Evolutionary conservation across 1,139 yeast genomes (phyloP), one percentile per base, ranked within the genome.

Genomic region (Zygosaccharomyces sapae): DNA sequence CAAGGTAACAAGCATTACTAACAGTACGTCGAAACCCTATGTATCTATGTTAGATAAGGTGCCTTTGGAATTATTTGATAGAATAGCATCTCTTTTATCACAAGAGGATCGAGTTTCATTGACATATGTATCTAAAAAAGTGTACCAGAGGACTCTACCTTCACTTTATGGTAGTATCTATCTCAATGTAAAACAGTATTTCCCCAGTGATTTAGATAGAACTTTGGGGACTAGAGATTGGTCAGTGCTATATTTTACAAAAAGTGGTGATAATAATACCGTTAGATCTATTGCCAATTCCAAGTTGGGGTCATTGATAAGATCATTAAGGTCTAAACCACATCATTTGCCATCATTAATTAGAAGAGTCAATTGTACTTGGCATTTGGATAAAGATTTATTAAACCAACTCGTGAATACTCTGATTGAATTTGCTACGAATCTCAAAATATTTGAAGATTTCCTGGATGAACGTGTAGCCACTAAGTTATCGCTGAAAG

Each of bases 41-140:
- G 13, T 19, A 18, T 19, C 16, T 7, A 62, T 63, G 66, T 42
- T 64, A 3, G 61, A 60, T 22, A 44, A 41, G 20, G 33, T 64
- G 9, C 66, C 67, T 1, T 35, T 50, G 33, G 65, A 64, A 25
- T 47, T 63, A 19, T 52, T 56, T 34, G 45, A 46, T 3, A 45
- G 47, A n/a, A 47, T 64, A 7, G 50, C 53, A 7, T 18, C 39
- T 2, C 46, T 31, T 7, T 29, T 63, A 5, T 38, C 63, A 1
- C 67, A 62, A 41, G 51, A 50, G 12, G 69, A 65, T 41, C 58
- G 59, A 49, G 48, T 56, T 1, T 43, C 59, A 5, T 35, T 65
- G 29, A 51, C 59, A 4, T 55, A 57, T 43, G 59, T 60, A 4
- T 57, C 62, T 7, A 57, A 50, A 27, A 38, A 41, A 3, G 35